Conservation (phyloP, 2,329 filamentous ascomycete genomes). For the Pestalotiopsis sp. region DNA sequence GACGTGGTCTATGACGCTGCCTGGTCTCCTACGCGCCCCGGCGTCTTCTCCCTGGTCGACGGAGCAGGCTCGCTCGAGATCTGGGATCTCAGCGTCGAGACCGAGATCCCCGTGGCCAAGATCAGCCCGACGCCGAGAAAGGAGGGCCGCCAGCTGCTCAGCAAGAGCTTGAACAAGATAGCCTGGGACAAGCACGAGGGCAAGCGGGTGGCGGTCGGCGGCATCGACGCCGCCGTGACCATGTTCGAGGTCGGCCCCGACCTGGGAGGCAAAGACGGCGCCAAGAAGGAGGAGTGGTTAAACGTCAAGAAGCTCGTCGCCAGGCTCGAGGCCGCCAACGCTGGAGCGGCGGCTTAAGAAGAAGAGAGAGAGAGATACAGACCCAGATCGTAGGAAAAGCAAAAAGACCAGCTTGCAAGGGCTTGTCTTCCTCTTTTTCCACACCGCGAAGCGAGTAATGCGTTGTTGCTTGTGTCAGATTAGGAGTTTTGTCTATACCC, state of each 20-base stretch:
- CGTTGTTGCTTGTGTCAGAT: constrained; percentile 3
- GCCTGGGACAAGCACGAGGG: constrained; percentile 93
- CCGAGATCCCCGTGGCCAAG: constrained; percentile 86
- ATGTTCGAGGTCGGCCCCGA: constrained; percentile 90
- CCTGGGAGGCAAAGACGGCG: constrained; percentile 80
- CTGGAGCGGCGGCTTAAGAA: constrained; percentile 45
- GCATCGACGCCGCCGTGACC: constrained; percentile 86
- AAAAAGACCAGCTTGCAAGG: not conserved
- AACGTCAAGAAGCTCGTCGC: constrained; percentile 88
- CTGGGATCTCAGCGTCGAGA: constrained; percentile 92
- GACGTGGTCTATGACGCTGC: constrained; percentile 95
- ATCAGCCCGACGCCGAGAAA: constrained; percentile 70
- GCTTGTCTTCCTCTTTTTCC: not conserved
- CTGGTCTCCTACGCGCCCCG: constrained; percentile 93
- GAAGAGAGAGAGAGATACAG: not conserved
- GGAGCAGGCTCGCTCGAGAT: constrained; percentile 90
- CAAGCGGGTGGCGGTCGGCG: constrained; percentile 83
- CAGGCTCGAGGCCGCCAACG: constrained; percentile 67
- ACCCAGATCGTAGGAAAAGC: not conserved
- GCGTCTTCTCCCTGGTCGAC: constrained; percentile 93
- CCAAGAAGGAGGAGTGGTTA: constrained; percentile 88
- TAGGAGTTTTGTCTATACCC: constrained; percentile 8
- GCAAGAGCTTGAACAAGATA: constrained; percentile 89
- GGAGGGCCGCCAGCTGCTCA: constrained; percentile 70
- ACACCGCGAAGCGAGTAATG: not conserved